Evolutionary conservation across 306 rosid species (phyloP).

Genomic region (Casuarina cunninghamiana): DNA sequence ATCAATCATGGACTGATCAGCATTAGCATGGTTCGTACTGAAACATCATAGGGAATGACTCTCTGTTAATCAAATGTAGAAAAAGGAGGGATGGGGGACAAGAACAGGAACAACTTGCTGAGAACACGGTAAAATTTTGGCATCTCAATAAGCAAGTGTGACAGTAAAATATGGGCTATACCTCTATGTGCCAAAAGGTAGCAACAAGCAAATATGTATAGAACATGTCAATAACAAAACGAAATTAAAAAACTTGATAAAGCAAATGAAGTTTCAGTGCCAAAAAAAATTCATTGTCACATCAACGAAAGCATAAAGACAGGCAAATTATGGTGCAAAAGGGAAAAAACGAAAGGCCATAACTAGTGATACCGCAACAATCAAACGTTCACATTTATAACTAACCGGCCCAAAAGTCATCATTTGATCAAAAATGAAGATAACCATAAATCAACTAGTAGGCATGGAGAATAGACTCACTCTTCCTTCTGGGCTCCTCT

Average conservation of each 20-base stretch:
- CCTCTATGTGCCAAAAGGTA: background rate
- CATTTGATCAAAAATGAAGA: background rate
- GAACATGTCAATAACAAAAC: background rate
- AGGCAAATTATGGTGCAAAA: background rate
- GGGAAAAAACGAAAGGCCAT: background rate
- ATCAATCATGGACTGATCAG: background rate
- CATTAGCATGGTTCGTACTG: conserved; percentile 5
- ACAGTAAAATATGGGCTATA: background rate
- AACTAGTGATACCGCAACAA: background rate
- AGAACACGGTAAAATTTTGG: background rate
- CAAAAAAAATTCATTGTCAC: background rate
- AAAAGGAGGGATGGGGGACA: background rate
- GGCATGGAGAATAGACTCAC: conserved; percentile 35
- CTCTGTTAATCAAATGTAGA: background rate
- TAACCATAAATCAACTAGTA: background rate
- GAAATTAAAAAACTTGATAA: background rate
- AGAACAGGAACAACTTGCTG: too few species aligned
- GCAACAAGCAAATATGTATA: background rate
- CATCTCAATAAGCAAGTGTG: background rate
- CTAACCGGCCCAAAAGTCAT: background rate
- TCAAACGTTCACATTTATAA: background rate
- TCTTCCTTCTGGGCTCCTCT: conserved; percentile 67
- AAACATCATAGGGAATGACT: background rate
- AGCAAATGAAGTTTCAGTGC: background rate
- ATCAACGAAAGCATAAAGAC: background rate